Evolutionary conservation across 129 eudicot species (phyloP).

Genomic region (Calendula officinalis): DNA sequence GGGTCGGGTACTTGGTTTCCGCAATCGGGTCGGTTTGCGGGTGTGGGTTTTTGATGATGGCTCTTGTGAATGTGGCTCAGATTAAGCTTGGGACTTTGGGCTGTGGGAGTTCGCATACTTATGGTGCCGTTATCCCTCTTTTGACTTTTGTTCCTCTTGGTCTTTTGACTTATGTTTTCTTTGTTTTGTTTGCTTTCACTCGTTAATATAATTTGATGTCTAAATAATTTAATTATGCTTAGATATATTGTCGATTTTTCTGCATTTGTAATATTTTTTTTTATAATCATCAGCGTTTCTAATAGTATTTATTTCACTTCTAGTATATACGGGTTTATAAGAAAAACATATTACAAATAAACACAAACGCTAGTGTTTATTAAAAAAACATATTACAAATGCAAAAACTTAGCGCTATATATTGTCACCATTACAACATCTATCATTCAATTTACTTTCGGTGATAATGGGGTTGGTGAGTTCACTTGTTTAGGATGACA

Average conservation of each 20-base stretch:
- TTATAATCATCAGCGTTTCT: background rate
- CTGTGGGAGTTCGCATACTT: constrained; percentile 65
- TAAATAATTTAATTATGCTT: background rate
- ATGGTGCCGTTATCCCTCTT: constrained; percentile 80
- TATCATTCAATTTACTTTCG: constrained; percentile 13
- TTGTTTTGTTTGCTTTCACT: constrained; percentile 80
- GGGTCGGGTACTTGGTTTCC: constrained; percentile 73
- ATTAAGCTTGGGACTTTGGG: constrained; percentile 76
- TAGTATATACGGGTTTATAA: too few relatives aligned
- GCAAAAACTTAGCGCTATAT: background rate
- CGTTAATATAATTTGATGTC: constrained; percentile 21
- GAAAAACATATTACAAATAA: too few relatives aligned
- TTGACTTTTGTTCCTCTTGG: constrained; percentile 68
- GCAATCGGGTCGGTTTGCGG: constrained; percentile 83
- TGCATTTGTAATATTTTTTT: background rate
- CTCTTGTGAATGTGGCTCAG: constrained; percentile 78
- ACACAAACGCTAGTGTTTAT: too few relatives aligned
- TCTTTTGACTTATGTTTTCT: constrained; percentile 62
- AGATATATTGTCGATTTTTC: too few relatives aligned
- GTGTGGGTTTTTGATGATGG: constrained; percentile 79
- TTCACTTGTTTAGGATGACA: constrained; percentile 1
- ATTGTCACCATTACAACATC: constrained; percentile 28
- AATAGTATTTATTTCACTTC: background rate
- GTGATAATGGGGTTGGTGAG: constrained; percentile 36
- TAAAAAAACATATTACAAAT: too few relatives aligned